Base-by-base conservation (phyloP, 495 filamentous ascomycete genomes). In the Pyrenopolyporus hunteri region DNA sequence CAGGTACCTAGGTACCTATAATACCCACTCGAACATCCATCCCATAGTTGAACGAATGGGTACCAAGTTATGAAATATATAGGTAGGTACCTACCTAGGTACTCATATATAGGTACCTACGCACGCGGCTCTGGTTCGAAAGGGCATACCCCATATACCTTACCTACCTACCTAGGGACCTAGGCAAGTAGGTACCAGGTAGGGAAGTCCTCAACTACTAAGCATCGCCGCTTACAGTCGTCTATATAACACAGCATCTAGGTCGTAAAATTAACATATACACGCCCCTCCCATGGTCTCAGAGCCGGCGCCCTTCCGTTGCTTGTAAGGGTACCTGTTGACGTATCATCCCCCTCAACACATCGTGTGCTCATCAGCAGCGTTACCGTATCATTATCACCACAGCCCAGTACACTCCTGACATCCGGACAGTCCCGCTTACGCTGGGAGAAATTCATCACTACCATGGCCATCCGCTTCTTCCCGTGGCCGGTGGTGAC, bases 401-500 rank as follows among this genome's bases (percentile, higher is more conserved):
- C 22, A 14, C 47, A 52, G 1, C 68, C 49, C 3, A 74, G 36
- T 5, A 16, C 25, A 1, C 13, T 51, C n/a, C 37, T 58, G 25
- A 75, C 32, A 46, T 74, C 63, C 45, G 69, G 39, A 7, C 62
- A 44, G 6, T 66, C 49, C 14, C 29, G 55, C 1, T 19, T 20
- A 0, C 23, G 17, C 2, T 7, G 50, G 23, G 62, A 66, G 20
- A 76, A 76, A 53, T 76, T 75, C 32, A 75, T 47, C 26, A 63
- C 57, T 10, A 75, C 70, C 2, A 71, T 47, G 4, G 58, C 67
- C 52, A 4, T 36, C 29, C 39, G 59, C 51, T 64, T 55, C 13
- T 47, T 63, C 1, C 36, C 10, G 6, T 25, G 4, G 4, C 35
- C 26, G 7, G 36, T 6, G n/a, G 2, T 2, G 7, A 11, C 20